A percentile compares a stretch with the other conserved stretches of the same genome.
Evolutionary conservation across 75 land plant species (phyloP).

Genomic region (Picea sitchensis): DNA sequence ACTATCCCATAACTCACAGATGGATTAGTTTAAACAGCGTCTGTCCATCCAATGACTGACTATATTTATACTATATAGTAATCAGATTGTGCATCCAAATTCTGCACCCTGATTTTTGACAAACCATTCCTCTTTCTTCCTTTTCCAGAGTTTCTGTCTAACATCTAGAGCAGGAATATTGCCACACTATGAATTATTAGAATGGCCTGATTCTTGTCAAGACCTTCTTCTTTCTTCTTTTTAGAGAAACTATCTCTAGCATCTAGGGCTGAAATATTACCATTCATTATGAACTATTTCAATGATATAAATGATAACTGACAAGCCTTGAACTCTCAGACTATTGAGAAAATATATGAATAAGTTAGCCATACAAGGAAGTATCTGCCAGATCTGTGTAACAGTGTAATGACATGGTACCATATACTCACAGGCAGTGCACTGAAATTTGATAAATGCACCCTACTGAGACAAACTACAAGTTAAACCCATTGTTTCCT

Average conservation of each 20-base stretch:
- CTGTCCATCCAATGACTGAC: background rate
- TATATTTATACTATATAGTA: background rate
- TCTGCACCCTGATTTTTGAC: background rate
- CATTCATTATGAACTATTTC: background rate
- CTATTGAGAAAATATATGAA: background rate
- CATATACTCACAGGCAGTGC: background rate
- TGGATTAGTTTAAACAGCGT: background rate
- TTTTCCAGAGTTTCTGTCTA: background rate
- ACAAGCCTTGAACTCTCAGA: background rate
- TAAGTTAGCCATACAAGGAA: background rate
- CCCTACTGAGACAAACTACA: too few relatives aligned
- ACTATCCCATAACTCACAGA: background rate
- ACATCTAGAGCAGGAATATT: background rate
- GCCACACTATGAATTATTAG: background rate
- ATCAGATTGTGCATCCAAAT: background rate
- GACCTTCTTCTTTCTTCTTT: background rate
- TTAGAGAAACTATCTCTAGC: background rate
- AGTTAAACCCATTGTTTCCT: background rate
- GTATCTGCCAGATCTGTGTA: background rate
- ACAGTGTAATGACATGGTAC: background rate
- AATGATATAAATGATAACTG: too few relatives aligned
- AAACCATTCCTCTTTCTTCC: background rate
- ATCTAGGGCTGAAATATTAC: background rate
- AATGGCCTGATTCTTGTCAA: slow-evolving; percentile 1
- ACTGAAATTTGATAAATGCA: background rate